These are phyloP conservation scores for Zymoseptoria pseudotritici DNA, from an alignment of 2,329 filamentous ascomycete species.

Conservation along the genomic window DNA sequence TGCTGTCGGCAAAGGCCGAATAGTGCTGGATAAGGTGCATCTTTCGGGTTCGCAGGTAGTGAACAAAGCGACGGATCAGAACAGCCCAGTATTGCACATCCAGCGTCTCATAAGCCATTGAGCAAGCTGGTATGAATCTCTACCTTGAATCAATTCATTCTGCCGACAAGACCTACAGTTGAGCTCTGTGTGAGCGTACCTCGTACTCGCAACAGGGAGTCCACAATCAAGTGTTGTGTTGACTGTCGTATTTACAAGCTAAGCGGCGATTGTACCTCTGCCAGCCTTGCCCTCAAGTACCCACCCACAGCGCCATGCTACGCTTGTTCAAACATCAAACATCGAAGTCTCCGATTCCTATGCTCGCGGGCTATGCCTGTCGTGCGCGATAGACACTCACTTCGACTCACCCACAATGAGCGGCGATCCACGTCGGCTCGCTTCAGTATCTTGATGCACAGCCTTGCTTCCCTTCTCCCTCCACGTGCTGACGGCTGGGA, in stretches of 20 bases:
- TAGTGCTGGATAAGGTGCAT: neutral
- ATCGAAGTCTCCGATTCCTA: neutral
- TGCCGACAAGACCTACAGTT: neutral
- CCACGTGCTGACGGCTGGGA: conserved; percentile 94
- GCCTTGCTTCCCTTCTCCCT: conserved; percentile 87
- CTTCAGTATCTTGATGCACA: conserved; percentile 58
- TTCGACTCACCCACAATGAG: conserved; percentile 15
- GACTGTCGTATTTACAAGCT: neutral
- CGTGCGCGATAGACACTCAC: neutral
- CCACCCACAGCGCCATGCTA: neutral
- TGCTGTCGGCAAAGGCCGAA: neutral
- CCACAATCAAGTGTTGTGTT: neutral
- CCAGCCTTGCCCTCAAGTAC: neutral
- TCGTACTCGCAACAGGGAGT: no score
- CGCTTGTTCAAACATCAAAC: neutral
- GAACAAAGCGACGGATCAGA: neutral
- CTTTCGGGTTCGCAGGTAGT: neutral
- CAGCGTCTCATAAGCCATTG: no score
- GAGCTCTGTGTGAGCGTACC: no score
- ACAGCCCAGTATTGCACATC: neutral
- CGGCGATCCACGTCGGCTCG: conserved; percentile 13
- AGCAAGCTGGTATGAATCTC: no score
- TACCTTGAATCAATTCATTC: neutral
- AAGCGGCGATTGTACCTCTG: neutral
- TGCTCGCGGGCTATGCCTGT: neutral